Base-by-base conservation (phyloP, 1,284 basidiomycete species). In the Caloboletus firmus region DNA sequence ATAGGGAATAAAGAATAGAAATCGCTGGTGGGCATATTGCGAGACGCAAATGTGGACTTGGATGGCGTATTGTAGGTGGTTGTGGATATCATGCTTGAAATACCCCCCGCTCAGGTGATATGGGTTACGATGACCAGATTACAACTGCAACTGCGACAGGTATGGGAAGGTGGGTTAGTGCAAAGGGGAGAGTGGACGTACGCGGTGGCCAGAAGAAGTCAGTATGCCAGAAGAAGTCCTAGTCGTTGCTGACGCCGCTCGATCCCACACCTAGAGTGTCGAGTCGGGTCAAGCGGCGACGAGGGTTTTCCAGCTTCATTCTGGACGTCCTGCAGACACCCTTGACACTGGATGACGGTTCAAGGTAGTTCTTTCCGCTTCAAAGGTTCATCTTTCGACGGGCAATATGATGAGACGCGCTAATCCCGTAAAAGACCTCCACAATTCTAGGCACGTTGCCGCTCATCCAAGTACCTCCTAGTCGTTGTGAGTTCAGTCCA, bases 81-180 rank as follows among this genome's bases (percentile, higher is more conserved):
- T 51, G 61, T 61, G 48, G 36, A 49, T 52, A 46, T 50, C 44
- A 18, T 65, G 58, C 52, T 53, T 34, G 41, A 54, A 61, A 58
- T 63, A 55, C 48, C 49, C 45, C 41, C 52, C 42, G 9, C 53
- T 62, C 58, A 61, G 22, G 31, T 31, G 40, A 44, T 46, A 47
- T 34, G 7, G 13, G n/a, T 31, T 34, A 9, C 28, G 15, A n/a
- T 42, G 30, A 37, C 41, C 32, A 34, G 43, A 42, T 40, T 35
- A 22, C 43, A 26, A 34, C 20, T n/a, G 15, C 20, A 39, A 24
- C 20, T 28, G 34, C 4, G 49, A 22, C 32, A 13, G 34, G 26
- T 30, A 35, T 44, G 20, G 8, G 30, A 30, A 45, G 43, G 39
- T 26, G 31, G 18, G 39, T 54, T n/a, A 28, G 37, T 24, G n/a